These are phyloP conservation scores for Aureobasidium uvarum DNA, from an alignment of 2,329 filamentous ascomycete species.

Conservation along the genomic window DNA sequence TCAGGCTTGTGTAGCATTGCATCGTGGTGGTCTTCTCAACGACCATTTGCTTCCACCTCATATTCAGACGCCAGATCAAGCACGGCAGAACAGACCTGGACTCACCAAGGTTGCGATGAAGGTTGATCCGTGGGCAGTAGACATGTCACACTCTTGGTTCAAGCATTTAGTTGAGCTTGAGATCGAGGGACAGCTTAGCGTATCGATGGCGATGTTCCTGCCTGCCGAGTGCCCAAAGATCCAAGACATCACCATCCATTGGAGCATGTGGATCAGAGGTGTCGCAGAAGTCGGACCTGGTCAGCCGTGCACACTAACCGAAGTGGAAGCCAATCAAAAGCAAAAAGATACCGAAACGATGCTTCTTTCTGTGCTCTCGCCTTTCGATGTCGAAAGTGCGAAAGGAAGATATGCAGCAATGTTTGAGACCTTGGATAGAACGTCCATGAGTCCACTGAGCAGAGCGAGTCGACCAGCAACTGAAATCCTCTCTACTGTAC, in stretches of 20 bases:
- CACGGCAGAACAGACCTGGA: conserved; percentile 32
- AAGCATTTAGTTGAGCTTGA: conserved; percentile 12
- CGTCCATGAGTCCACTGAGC: not conserved
- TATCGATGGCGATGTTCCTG: conserved; percentile 31
- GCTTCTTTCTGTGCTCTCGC: conserved; percentile 3
- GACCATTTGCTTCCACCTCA: conserved; percentile 68
- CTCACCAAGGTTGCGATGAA: conserved; percentile 30
- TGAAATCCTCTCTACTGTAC: not conserved
- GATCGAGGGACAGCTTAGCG: conserved; percentile 3
- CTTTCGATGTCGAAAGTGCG: not conserved
- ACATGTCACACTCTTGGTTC: not conserved
- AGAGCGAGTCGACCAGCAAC: not conserved
- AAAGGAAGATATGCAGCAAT: conserved; percentile 19
- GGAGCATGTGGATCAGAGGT: conserved; percentile 30
- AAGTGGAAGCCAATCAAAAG: not conserved
- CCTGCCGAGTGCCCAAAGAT: conserved; percentile 26
- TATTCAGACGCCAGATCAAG: conserved; percentile 34
- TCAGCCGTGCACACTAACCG: not conserved
- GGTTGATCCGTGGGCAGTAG: conserved; percentile 16
- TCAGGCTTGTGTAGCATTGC: conserved; percentile 69
- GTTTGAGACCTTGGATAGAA: conserved; percentile 12
- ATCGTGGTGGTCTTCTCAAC: conserved; percentile 69
- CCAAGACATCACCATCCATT: conserved; percentile 31
- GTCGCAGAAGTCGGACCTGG: not conserved
- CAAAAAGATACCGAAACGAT: conserved; percentile 15